Conservation (phyloP, 139 green algal species). For the Chlamydomonas sphaeroides region DNA sequence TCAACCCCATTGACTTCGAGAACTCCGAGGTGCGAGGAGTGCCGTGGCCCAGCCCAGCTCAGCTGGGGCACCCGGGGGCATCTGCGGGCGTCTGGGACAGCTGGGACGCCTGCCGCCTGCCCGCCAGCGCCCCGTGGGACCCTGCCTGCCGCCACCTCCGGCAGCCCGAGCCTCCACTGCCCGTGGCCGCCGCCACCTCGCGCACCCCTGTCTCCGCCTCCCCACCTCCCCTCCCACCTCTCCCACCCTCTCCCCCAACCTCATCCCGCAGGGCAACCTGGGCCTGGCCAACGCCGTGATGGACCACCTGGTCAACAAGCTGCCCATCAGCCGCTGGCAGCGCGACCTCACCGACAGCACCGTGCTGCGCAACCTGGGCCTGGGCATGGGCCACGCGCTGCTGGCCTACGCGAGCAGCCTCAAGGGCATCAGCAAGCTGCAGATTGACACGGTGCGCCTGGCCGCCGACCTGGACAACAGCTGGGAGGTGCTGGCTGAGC, state of each 20-base stretch:
- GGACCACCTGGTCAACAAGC: constrained; percentile 93
- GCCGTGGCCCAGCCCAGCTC: no score
- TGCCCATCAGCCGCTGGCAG: constrained; percentile 91
- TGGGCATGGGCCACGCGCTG: constrained; percentile 86
- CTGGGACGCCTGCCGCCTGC: no score
- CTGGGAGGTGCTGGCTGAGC: constrained; percentile 97
- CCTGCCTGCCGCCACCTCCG: no score
- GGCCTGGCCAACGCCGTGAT: constrained; percentile 96
- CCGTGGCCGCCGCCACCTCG: no score
- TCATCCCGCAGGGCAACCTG: constrained; percentile 89
- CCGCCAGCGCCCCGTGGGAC: no score
- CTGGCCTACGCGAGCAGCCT: constrained; percentile 90
- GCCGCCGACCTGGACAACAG: constrained; percentile 82
- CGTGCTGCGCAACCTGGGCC: constrained; percentile 95
- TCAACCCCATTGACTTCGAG: constrained; percentile 99
- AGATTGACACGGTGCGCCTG: constrained; percentile 71
- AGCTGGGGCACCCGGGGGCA: no score
- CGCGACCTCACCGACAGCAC: constrained; percentile 98
- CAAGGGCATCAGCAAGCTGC: constrained; percentile 92
- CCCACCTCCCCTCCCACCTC: constrained; percentile 71
- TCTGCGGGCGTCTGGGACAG: no score
- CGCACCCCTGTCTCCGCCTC: neutral
- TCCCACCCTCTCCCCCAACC: neutral
- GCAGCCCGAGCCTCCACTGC: no score
- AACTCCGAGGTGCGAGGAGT: constrained; percentile 92